Percentiles rank a stretch among this genome's conserved stretches.
These are phyloP conservation scores for Ceratocystis papillata DNA, from an alignment of 2,329 filamentous ascomycete species.

Conservation along the genomic window DNA sequence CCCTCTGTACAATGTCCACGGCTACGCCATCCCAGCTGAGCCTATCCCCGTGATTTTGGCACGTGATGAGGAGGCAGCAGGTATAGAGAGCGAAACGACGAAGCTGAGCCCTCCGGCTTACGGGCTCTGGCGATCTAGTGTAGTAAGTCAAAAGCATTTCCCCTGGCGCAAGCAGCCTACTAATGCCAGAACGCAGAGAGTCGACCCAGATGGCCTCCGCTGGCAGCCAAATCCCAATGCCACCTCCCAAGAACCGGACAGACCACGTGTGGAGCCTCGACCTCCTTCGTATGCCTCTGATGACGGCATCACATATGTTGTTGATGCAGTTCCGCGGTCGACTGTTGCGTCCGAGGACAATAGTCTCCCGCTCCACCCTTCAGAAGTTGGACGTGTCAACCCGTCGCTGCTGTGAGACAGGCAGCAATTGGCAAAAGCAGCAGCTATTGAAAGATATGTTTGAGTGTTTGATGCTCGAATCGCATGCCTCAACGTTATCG, in stretches of 20 bases:
- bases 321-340: slow-evolving; percentile 54
- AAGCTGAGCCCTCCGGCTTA: slow-evolving; percentile 69
- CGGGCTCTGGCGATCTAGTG: slow-evolving; percentile 71
- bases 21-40: slow-evolving; percentile 57
- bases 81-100: slow-evolving; percentile 43
- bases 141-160: slow-evolving; percentile 45
- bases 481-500: too few relatives aligned
- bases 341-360: slow-evolving; percentile 40
- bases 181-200: slow-evolving; percentile 40
- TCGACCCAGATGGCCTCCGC: slow-evolving; percentile 69
- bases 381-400: slow-evolving; percentile 33
- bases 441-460: background rate
- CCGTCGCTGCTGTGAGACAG: slow-evolving; percentile 2
- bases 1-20: slow-evolving; percentile 43
- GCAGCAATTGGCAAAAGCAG: too few relatives aligned
- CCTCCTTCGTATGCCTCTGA: slow-evolving; percentile 70
- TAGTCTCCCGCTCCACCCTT: slow-evolving; percentile 39
- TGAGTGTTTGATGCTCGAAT: too few relatives aligned
- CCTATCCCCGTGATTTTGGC: slow-evolving; percentile 70
- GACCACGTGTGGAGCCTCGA: slow-evolving; percentile 33
- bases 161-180: background rate
- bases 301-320: slow-evolving; percentile 61
- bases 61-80: slow-evolving; percentile 59
- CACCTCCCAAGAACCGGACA: slow-evolving; percentile 26
- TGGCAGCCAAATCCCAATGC: slow-evolving; percentile 56